These are phyloP conservation scores for Tulasnella sp. DNA, from an alignment of 768 basidiomycete genomes.

Conservation along the genomic window DNA sequence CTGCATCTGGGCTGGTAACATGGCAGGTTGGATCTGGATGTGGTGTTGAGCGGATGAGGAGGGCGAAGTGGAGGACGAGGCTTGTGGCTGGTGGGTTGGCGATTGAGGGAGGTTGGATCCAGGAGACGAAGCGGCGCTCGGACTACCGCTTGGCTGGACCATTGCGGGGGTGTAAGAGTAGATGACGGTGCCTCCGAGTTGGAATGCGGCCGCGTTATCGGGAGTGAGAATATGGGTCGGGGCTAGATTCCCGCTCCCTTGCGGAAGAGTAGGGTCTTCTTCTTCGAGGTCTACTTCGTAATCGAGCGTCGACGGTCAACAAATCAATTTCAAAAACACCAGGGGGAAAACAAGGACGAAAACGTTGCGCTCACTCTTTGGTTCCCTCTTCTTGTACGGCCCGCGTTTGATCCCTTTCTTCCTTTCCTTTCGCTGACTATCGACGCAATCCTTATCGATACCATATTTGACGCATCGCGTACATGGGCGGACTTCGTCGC, in stretches of 20 bases:
- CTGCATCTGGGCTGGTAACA: not conserved
- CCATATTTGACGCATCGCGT: slow-evolving; percentile 91
- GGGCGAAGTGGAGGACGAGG: not conserved
- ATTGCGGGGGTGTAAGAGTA: slow-evolving; percentile 14
- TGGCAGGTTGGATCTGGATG: not conserved
- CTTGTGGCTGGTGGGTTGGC: not conserved
- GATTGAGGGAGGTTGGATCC: not conserved
- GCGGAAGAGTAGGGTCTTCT: not conserved
- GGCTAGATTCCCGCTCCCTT: not conserved
- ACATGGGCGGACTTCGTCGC: slow-evolving; percentile 87
- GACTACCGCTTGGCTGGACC: not conserved
- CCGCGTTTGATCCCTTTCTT: slow-evolving; percentile 83
- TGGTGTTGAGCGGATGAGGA: not conserved
- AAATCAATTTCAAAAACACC: not conserved
- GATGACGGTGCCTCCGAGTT: slow-evolving; percentile 18
- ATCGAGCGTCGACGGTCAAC: not conserved
- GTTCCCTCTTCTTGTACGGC: slow-evolving; percentile 77
- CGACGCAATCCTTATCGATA: slow-evolving; percentile 77
- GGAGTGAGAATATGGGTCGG: slow-evolving; percentile 16
- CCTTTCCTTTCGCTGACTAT: slow-evolving; percentile 89
- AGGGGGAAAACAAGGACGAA: not conserved
- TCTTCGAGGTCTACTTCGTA: not conserved
- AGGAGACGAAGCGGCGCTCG: not conserved
- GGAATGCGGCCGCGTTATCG: slow-evolving; percentile 21
- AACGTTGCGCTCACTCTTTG: slow-evolving; percentile 8